Percentiles rank a stretch among this genome's conserved stretches.
Evolutionary conservation across 2,329 filamentous ascomycete species (phyloP).

Genomic region (Malbranchea cinnamomea): DNA sequence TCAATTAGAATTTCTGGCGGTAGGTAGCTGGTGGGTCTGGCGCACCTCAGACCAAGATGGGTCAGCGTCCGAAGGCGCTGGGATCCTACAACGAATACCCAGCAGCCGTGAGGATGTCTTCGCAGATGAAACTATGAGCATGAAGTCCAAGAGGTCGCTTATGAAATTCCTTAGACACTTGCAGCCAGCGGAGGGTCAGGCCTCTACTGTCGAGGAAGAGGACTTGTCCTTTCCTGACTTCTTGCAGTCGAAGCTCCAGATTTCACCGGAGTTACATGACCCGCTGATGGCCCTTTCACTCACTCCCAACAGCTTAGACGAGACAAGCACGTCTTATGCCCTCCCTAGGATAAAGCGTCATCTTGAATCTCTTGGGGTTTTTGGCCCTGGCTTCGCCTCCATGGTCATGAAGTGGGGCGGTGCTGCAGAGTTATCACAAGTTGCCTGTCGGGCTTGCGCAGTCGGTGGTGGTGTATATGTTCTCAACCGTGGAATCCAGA

Average conservation of each 20-base stretch:
- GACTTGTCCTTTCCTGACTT: slow-evolving; percentile 34
- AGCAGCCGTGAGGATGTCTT: slow-evolving; percentile 89
- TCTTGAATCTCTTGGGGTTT: slow-evolving; percentile 69
- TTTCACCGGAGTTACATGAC: slow-evolving; percentile 53
- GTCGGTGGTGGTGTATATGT: slow-evolving; percentile 88
- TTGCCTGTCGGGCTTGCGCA: slow-evolving; percentile 75
- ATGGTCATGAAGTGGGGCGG: slow-evolving; percentile 91
- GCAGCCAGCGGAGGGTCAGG: slow-evolving; percentile 43
- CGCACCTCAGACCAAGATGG: slow-evolving; percentile 8
- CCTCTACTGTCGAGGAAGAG: slow-evolving; percentile 33
- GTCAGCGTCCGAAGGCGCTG: slow-evolving; percentile 12
- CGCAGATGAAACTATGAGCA: slow-evolving; percentile 56
- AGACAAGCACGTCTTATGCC: slow-evolving; percentile 51
- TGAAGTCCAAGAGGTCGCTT: slow-evolving; percentile 66
- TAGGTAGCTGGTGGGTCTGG: slow-evolving; percentile 83
- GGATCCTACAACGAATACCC: slow-evolving; percentile 54
- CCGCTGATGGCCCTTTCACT: slow-evolving; percentile 58
- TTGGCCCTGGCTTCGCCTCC: slow-evolving; percentile 78
- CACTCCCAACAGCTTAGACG: slow-evolving; percentile 41
- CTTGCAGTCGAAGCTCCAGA: slow-evolving; percentile 41
- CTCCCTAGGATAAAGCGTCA: slow-evolving; percentile 63
- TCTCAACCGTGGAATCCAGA: slow-evolving; percentile 52
- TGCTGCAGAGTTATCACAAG: slow-evolving; percentile 74
- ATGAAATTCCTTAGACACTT: slow-evolving; percentile 95
- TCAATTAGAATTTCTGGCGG: slow-evolving; percentile 84